A percentile compares a stretch with the other conserved stretches of the same genome.
phyloP scores from a whole-genome alignment of 2,329 filamentous ascomycete genomes.

The Stromatinia cepivora region DNA sequence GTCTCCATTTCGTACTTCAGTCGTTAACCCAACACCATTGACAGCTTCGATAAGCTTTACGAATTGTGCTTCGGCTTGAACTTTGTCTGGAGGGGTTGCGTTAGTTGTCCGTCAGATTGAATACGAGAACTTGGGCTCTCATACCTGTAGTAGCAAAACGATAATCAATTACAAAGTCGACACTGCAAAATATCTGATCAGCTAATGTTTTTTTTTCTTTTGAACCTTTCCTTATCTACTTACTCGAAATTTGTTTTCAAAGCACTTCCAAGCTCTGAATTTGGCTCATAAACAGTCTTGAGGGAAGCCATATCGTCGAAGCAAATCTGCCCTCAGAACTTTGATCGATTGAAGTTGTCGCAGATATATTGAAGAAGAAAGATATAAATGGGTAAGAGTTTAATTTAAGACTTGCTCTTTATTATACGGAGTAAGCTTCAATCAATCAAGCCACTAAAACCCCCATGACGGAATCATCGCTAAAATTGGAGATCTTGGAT shows the following conservation, averaged over 20 bases:
- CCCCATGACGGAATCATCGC: constrained; percentile 19
- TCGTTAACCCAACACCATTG: constrained; percentile 75
- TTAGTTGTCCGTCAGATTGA: constrained; percentile 29
- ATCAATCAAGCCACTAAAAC: neutral
- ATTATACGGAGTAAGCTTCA: constrained; percentile 17
- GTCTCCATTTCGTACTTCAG: constrained; percentile 81
- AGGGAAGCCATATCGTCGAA: constrained; percentile 34
- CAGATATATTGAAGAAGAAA: constrained; percentile 4
- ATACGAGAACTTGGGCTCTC: constrained; percentile 6
- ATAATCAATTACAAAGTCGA: constrained; percentile 88
- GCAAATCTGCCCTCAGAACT: constrained; percentile 16
- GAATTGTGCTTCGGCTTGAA: constrained; percentile 72
- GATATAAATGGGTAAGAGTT: neutral
- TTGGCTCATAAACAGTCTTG: constrained; percentile 34
- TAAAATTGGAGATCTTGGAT: constrained; percentile 15
- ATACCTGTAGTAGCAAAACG: constrained; percentile 67
- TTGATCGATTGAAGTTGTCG: neutral
- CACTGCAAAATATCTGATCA: constrained; percentile 47
- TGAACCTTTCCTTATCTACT: constrained; percentile 25
- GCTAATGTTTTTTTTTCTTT: constrained; percentile 14
- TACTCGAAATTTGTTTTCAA: constrained; percentile 47
- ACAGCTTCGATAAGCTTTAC: constrained; percentile 75
- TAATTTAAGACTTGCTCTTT: constrained; percentile 24
- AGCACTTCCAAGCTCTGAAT: constrained; percentile 30
- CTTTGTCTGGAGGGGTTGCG: constrained; percentile 53